Conservation (phyloP, 495 filamentous ascomycete species). For the Oidiodendron maius region DNA sequence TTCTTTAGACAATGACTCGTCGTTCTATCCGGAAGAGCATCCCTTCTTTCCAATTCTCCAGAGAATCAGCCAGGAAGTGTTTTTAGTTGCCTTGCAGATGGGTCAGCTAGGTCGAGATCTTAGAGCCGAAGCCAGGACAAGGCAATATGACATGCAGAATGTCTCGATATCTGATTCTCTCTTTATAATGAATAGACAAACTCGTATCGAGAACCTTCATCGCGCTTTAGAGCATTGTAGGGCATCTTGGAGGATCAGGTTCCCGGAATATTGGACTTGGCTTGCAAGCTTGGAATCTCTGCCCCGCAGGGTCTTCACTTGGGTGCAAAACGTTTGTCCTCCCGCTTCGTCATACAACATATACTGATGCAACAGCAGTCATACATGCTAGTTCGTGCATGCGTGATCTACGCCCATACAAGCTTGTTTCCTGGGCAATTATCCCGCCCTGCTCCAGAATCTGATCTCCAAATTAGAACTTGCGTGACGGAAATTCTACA, state of each 20-base stretch:
- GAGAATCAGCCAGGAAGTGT: slow-evolving; percentile 6
- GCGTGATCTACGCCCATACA: slow-evolving; percentile 43
- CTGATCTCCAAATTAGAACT: slow-evolving; percentile 35
- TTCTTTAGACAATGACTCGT: neutral
- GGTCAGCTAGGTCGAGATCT: slow-evolving; percentile 9
- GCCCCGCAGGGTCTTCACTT: slow-evolving; percentile 4
- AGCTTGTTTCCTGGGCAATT: slow-evolving; percentile 32
- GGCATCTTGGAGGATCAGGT: neutral
- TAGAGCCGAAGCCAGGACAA: neutral
- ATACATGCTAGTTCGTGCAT: slow-evolving; percentile 41
- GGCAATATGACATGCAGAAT: neutral
- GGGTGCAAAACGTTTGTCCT: slow-evolving; percentile 4
- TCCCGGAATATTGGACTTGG: slow-evolving; percentile 8
- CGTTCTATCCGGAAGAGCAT: slow-evolving; percentile 3
- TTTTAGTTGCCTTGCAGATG: slow-evolving; percentile 5
- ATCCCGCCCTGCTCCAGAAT: slow-evolving; percentile 28
- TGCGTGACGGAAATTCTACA: slow-evolving; percentile 40
- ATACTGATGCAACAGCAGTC: slow-evolving; percentile 2
- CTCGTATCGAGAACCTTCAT: slow-evolving; percentile 2
- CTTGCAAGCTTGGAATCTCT: neutral
- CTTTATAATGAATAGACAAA: slow-evolving; percentile 6
- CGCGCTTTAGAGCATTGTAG: neutral
- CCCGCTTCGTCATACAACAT: neutral
- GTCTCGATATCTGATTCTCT: neutral
- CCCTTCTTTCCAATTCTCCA: slow-evolving; percentile 11